Conservation (phyloP, 1,139 yeast genomes). For the Pichiaceae sp. region DNA sequence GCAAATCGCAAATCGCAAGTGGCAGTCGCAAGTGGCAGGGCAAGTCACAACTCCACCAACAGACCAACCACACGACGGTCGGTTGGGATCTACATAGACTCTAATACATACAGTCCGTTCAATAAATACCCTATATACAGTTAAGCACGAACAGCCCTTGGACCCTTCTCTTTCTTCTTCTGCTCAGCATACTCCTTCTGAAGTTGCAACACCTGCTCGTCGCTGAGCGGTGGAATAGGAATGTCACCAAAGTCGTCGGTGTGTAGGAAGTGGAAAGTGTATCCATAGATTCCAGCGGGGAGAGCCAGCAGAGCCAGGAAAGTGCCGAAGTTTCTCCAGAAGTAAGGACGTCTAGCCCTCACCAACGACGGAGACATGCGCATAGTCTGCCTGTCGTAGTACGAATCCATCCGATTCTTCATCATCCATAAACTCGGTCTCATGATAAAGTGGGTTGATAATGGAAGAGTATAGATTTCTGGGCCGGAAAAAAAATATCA, state of each 20-base stretch:
- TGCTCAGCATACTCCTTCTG: slow-evolving; percentile 56
- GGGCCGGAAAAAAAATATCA: neutral
- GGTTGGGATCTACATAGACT: no score
- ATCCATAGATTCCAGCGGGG: slow-evolving; percentile 61
- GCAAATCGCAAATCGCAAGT: no score
- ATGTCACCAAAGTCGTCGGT: slow-evolving; percentile 84
- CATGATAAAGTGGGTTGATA: neutral
- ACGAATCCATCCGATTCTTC: slow-evolving; percentile 25
- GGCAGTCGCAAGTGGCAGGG: no score
- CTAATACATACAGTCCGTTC: no score
- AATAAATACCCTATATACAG: no score
- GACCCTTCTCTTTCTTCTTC: no score
- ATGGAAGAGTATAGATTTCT: neutral
- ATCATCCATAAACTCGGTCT: neutral
- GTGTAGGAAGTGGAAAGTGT: slow-evolving; percentile 64
- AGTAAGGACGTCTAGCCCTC: slow-evolving; percentile 81
- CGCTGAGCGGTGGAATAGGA: slow-evolving; percentile 87
- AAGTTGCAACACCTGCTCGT: slow-evolving; percentile 64
- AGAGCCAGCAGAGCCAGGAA: slow-evolving; percentile 51
- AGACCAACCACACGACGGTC: no score
- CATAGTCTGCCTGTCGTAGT: slow-evolving; percentile 70
- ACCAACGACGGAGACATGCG: slow-evolving; percentile 92
- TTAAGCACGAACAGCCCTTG: no score
- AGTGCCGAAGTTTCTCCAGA: slow-evolving; percentile 63
- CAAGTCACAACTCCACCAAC: no score